Conservation (phyloP, 2,329 filamentous ascomycete genomes). For the Ascochyta viciae-villosae region DNA sequence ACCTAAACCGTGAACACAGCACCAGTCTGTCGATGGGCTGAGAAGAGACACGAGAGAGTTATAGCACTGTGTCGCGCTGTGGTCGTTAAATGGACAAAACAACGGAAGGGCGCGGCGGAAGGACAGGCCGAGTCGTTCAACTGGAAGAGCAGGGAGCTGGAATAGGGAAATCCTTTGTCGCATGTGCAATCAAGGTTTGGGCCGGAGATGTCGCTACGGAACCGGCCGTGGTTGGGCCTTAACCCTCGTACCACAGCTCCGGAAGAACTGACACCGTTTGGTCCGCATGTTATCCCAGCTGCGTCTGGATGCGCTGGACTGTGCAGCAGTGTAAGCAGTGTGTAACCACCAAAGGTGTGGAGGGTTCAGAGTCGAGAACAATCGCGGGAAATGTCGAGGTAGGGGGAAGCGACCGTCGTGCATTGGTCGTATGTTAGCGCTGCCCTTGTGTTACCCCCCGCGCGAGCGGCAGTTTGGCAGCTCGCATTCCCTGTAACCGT, state of each 20-base stretch:
- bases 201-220: neutral
- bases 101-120: conserved; percentile 8
- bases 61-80: conserved; percentile 10
- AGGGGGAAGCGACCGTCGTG: conserved; percentile 8
- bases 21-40: neutral
- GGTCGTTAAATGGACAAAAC: conserved; percentile 7
- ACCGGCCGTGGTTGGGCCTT: neutral
- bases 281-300: conserved; percentile 2
- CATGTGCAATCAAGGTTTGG: conserved; percentile 6
- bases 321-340: conserved; percentile 2
- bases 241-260: neutral
- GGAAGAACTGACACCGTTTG: conserved; percentile 5
- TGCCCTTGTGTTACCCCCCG: neutral
- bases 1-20: neutral
- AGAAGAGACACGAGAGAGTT: neutral
- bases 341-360: conserved; percentile 1
- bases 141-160: conserved; percentile 8
- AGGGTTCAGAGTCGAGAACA: conserved; percentile 8
- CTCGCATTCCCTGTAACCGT: neutral
- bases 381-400: neutral
- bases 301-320: conserved; percentile 2
- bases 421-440: neutral
- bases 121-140: neutral
- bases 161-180: conserved; percentile 2
- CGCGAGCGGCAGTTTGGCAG: neutral